These are phyloP conservation scores for Saksenaea vasiformis DNA, from an alignment of 371 early-diverging fungal species.

Conservation along the genomic window DNA sequence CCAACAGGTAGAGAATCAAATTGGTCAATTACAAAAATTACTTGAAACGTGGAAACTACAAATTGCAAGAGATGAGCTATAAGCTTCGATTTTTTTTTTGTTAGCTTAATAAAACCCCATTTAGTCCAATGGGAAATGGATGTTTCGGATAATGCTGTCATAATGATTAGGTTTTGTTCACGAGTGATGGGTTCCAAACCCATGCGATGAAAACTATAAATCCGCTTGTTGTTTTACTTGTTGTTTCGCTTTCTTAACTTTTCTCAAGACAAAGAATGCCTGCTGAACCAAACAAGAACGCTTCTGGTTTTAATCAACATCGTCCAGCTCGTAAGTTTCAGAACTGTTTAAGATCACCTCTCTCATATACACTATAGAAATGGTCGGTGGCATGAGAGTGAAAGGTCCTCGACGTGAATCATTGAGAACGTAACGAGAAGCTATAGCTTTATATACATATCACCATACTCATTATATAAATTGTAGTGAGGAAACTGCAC, in stretches of 20 bases:
- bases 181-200: neutral
- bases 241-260: neutral
- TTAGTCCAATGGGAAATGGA: too few species aligned
- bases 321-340: neutral
- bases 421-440: neutral
- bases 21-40: slow-evolving; percentile 34
- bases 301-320: neutral
- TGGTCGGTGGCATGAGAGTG: neutral
- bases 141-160: neutral
- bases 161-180: neutral
- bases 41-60: slow-evolving; percentile 35
- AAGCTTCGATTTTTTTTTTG: slow-evolving; percentile 5
- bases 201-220: neutral
- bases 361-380: neutral
- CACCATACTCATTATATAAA: neutral
- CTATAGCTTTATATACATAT: neutral
- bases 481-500: neutral
- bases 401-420: neutral
- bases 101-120: neutral
- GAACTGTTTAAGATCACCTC: too few species aligned
- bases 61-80: slow-evolving; percentile 30
- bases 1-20: slow-evolving; percentile 37
- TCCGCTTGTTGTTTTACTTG: neutral
- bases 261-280: neutral
- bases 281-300: neutral